Conservation (phyloP, 176 grass and related monocot genomes). For the Dendrocalamus sinicus region DNA sequence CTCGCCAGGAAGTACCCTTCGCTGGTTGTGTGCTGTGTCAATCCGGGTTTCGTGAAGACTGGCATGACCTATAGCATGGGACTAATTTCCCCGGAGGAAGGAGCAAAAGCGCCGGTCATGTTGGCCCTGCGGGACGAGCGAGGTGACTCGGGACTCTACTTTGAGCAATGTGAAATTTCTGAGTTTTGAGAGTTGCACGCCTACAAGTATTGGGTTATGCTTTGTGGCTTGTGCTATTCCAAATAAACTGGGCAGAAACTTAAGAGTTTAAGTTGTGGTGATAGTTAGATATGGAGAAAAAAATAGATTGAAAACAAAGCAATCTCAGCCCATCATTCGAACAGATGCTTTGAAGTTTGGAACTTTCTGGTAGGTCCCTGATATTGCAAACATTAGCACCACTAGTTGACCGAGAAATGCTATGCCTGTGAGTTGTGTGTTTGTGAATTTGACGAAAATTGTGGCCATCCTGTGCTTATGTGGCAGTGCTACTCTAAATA, state of each 20-base stretch:
- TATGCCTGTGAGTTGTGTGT: background rate
- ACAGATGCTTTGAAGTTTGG: background rate
- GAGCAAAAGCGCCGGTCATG: constrained; percentile 37
- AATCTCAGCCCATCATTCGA: background rate
- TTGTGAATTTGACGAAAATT: background rate
- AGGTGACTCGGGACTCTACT: constrained; percentile 34
- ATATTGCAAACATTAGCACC: background rate
- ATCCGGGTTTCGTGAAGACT: constrained; percentile 60
- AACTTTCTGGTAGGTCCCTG: background rate
- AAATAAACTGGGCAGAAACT: background rate
- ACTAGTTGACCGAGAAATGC: background rate
- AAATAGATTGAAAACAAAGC: background rate
- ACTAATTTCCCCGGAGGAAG: constrained; percentile 42
- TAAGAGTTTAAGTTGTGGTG: background rate
- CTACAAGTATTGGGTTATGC: background rate
- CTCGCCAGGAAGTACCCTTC: constrained; percentile 46
- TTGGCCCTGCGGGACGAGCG: constrained; percentile 40
- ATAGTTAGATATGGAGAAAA: background rate
- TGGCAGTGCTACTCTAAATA: background rate
- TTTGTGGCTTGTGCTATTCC: background rate
- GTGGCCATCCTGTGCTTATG: background rate
- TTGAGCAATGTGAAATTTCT: background rate
- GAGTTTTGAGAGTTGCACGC: constrained; percentile 6
- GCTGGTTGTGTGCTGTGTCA: constrained; percentile 47
- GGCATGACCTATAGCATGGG: constrained; percentile 55